phyloP scores from a whole-genome alignment of 495 filamentous ascomycete genomes.

The Diplogelasinospora grovesii region DNA sequence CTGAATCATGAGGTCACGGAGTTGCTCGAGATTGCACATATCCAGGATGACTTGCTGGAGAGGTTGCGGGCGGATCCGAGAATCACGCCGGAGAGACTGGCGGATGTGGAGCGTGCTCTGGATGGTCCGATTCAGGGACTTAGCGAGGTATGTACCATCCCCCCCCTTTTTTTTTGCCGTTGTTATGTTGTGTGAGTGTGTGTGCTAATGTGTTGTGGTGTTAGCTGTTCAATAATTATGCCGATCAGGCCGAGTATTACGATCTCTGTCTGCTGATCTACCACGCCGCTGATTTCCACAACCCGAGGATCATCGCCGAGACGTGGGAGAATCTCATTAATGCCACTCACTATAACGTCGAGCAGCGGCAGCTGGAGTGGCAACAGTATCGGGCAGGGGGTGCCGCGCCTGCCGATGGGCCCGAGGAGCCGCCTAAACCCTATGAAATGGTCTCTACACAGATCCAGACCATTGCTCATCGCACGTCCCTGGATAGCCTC shows the following conservation, averaged over 20 bases:
- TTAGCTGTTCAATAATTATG: constrained; percentile 85
- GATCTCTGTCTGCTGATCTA: constrained; percentile 91
- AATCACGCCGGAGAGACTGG: constrained; percentile 51
- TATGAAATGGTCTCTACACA: constrained; percentile 74
- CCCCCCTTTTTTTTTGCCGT: constrained; percentile 3
- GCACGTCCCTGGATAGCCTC: constrained; percentile 61
- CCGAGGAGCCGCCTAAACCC: constrained; percentile 49
- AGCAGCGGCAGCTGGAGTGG: constrained; percentile 38
- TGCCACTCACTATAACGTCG: constrained; percentile 57
- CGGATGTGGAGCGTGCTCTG: constrained; percentile 55
- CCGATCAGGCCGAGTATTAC: constrained; percentile 81
- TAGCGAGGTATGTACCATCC: constrained; percentile 54
- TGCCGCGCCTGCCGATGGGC: constrained; percentile 8
- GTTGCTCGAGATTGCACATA: constrained; percentile 84
- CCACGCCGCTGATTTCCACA: constrained; percentile 80
- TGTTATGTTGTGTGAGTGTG: background rate
- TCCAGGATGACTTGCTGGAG: constrained; percentile 88
- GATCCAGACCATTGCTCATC: constrained; percentile 68
- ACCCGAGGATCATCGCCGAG: constrained; percentile 66
- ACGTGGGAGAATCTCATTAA: constrained; percentile 83
- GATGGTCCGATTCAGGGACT: constrained; percentile 68
- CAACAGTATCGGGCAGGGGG: constrained; percentile 15
- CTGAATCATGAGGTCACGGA: constrained; percentile 77
- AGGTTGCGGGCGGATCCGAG: constrained; percentile 66
- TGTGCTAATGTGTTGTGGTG: constrained; percentile 22